Conservation (phyloP, 2,329 filamentous ascomycete species). For the Geosmithia putterillii region DNA sequence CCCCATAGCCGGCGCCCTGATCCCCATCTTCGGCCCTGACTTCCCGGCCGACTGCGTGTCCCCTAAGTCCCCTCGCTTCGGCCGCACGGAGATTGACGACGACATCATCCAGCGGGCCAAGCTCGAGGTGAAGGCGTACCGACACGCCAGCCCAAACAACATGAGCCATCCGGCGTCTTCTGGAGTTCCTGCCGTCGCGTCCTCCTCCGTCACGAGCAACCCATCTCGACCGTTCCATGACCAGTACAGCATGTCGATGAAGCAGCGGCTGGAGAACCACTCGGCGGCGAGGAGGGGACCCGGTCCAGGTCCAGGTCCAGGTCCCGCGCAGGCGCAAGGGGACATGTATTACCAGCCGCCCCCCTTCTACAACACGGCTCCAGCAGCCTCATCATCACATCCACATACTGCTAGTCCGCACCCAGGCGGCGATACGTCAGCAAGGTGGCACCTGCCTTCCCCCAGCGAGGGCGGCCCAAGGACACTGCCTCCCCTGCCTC, state of each 20-base stretch:
- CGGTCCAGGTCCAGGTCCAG: too few relatives aligned
- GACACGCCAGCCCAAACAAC: neutral
- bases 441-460: neutral
- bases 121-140: slow-evolving; percentile 3
- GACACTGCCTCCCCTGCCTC: too few relatives aligned
- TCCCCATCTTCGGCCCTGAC: slow-evolving; percentile 76
- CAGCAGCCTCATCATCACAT: too few relatives aligned
- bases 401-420: neutral
- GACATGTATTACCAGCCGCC: too few relatives aligned
- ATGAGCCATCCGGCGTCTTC: neutral
- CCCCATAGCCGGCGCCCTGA: slow-evolving; percentile 70
- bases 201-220: slow-evolving; percentile 1
- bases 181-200: neutral
- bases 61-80: slow-evolving; percentile 50
- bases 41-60: slow-evolving; percentile 64
- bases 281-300: neutral
- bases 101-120: slow-evolving; percentile 41
- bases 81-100: slow-evolving; percentile 52
- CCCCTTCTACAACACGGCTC: too few relatives aligned
- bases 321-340: too few relatives aligned
- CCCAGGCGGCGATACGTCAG: neutral
- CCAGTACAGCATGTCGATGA: neutral
- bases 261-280: neutral
- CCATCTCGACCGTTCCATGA: neutral
- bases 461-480: neutral